These are phyloP conservation scores for Crithidia fasciculata DNA, from an alignment of 208 protist species.

Conservation along the genomic window DNA sequence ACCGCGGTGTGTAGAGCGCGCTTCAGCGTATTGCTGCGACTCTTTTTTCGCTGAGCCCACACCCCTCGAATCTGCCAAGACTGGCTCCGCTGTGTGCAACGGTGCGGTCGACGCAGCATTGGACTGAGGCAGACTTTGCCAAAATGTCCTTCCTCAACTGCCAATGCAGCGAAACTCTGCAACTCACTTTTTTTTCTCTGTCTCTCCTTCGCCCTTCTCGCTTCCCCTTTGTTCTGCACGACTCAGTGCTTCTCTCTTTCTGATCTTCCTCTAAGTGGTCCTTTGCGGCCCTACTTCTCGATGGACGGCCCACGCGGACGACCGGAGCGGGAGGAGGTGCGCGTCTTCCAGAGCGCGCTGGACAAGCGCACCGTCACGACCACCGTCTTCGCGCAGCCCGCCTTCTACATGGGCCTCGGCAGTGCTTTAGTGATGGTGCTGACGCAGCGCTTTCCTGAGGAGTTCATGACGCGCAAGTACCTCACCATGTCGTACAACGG, in stretches of 20 bases:
- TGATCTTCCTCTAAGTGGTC: background rate
- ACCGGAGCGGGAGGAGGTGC: slow-evolving; percentile 55
- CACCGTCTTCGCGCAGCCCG: slow-evolving; percentile 79
- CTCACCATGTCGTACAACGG: slow-evolving; percentile 85
- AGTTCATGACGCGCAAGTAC: slow-evolving; percentile 77
- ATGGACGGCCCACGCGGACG: slow-evolving; percentile 11
- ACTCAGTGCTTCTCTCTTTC: background rate
- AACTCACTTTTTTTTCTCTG: slow-evolving; percentile 1
- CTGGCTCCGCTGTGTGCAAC: too few relatives aligned
- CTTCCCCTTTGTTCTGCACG: too few relatives aligned
- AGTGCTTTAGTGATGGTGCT: slow-evolving; percentile 81
- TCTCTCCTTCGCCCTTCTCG: background rate
- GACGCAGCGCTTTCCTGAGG: slow-evolving; percentile 81
- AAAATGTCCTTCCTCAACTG: background rate
- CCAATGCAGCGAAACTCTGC: too few relatives aligned
- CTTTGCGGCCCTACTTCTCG: background rate
- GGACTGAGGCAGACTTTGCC: too few relatives aligned
- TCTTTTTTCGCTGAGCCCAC: too few relatives aligned
- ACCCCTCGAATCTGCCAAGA: too few relatives aligned
- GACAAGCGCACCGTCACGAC: slow-evolving; percentile 73
- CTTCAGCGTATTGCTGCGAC: too few relatives aligned
- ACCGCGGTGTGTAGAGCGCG: too few relatives aligned
- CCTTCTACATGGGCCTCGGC: slow-evolving; percentile 79
- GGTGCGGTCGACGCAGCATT: too few relatives aligned
- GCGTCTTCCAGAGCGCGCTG: slow-evolving; percentile 81